Base-by-base conservation (phyloP, 2,329 filamentous ascomycete species). In the Colletotrichum somersetense region DNA sequence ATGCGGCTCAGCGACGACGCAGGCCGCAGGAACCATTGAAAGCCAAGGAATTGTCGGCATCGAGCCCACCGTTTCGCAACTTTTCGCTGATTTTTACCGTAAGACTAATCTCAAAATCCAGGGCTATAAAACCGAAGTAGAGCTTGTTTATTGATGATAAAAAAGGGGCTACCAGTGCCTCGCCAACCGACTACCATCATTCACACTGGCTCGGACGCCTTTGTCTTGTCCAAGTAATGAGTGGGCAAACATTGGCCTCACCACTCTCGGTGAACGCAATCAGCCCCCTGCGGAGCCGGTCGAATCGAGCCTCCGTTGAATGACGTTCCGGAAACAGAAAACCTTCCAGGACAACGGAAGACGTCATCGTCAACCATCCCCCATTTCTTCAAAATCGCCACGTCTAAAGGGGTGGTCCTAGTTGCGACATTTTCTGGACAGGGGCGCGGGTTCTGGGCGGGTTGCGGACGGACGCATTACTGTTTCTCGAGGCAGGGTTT, bases 251-350 rank as follows among this genome's bases (percentile, higher is more conserved):
- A 1, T 35, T 5, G 4, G 5, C 14, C 7, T 12, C 16, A 38
- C 11, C 53, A 2, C 53, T 14, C 20, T 38, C 33, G 53, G 53
- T 56, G 16, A 23, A 6, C 8, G 33, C 20, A 40, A 57, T n/a
- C 53, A 56, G 53, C 53, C 53, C 38, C 53, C 38, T 48, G 40
- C 59, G 20, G 30, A 30, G 23, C 23, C 6, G 46, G 44, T 3
- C 35, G 6, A 11, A 16, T 52, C 33, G 26, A 20, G n/a, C 46
- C 20, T 35, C 20, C 11, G 6, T 16, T 33, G 14, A 12, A 62
- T 18, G 59, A 52, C 33, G 55, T 33, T 33, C 55, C 33, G 18
- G 42, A 63, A 50, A 50, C 57, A 52, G 58, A 68, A 63, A 35
- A 26, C 4, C 33, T 63, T 68, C 58, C 50, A 57, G 40, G 12